phyloP scores from a whole-genome alignment of 495 filamentous ascomycete genomes.

The Diplogelasinospora grovesii region DNA sequence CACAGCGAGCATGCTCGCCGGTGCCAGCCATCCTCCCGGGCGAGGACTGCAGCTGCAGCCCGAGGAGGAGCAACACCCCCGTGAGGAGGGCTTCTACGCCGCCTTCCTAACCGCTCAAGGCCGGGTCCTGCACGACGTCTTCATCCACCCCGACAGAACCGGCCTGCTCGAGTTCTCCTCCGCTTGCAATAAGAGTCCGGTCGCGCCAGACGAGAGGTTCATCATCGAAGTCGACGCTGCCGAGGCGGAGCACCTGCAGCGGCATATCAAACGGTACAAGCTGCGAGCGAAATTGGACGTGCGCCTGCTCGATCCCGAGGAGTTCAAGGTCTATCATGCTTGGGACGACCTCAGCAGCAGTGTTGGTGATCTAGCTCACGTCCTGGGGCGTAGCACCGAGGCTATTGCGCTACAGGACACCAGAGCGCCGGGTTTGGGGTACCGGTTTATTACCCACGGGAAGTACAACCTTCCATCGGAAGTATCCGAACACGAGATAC shows the following conservation, averaged over 20 bases:
- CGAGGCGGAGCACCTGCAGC: conserved; percentile 52
- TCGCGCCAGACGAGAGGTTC: conserved; percentile 51
- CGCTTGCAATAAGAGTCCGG: conserved; percentile 12
- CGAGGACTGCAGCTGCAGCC: not conserved
- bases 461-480: conserved; percentile 23
- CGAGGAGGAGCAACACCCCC: conserved; percentile 17
- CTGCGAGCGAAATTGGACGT: conserved; percentile 70
- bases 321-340: conserved; percentile 57
- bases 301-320: conserved; percentile 53
- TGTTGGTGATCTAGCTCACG: not conserved
- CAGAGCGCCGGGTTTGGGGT: conserved; percentile 63
- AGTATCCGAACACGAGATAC: not conserved
- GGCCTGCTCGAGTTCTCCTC: conserved; percentile 8
- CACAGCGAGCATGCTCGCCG: conserved; percentile 58
- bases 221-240: conserved; percentile 74
- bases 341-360: conserved; percentile 41
- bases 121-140: conserved; percentile 78
- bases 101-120: conserved; percentile 84
- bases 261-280: conserved; percentile 76
- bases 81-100: conserved; percentile 68
- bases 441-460: conserved; percentile 20
- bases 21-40: conserved; percentile 17
- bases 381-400: not conserved
- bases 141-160: conserved; percentile 63
- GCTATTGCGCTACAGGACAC: conserved; percentile 47